Evolutionary conservation across 106 monocot genomes (phyloP), one percentile per base, ranked within the genome.

Genomic region (Xerophyta viscosa): DNA sequence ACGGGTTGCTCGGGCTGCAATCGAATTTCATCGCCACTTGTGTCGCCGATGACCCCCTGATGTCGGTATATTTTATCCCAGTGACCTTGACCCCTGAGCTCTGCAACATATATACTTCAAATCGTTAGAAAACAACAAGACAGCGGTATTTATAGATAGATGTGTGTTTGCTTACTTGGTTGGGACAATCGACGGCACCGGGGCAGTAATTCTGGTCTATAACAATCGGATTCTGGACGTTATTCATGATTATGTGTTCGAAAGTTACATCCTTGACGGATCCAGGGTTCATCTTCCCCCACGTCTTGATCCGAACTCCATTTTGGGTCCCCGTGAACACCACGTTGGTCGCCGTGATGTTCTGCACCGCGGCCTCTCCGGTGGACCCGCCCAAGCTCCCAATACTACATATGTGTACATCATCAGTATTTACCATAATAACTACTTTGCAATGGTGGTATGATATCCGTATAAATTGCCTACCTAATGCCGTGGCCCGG

Each of bases 401-500:
- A 1, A 33, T 55, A 27, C 43, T 54, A 23, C n/a, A n/a, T n/a
- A n/a, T n/a, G n/a, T n/a, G n/a, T n/a, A n/a, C n/a, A n/a, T n/a
- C n/a, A 5, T 11, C 11, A 33, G 5, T n/a, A n/a, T n/a, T n/a
- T n/a, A n/a, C n/a, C n/a, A n/a, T n/a, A n/a, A n/a, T n/a, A n/a
- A n/a, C n/a, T n/a, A n/a, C n/a, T n/a, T n/a, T n/a, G n/a, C 15
- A 17, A 9, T 19, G 8, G 20, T 19, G 2, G 8, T n/a, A n/a
- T n/a, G n/a, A n/a, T n/a, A 20, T 18, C n/a, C n/a, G n/a, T n/a
- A n/a, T n/a, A n/a, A 33, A 11, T 11, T 8, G 43, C 14, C 2
- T 21, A 60, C 60, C 68, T 68, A 17, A 74, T 67, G 29, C 73
- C 73, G 20, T 74, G 73, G 20, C 73, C 66, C 0, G 73, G 73